Conservation (phyloP, 1,139 yeast genomes). For the Arxiozyma slooffiae region DNA sequence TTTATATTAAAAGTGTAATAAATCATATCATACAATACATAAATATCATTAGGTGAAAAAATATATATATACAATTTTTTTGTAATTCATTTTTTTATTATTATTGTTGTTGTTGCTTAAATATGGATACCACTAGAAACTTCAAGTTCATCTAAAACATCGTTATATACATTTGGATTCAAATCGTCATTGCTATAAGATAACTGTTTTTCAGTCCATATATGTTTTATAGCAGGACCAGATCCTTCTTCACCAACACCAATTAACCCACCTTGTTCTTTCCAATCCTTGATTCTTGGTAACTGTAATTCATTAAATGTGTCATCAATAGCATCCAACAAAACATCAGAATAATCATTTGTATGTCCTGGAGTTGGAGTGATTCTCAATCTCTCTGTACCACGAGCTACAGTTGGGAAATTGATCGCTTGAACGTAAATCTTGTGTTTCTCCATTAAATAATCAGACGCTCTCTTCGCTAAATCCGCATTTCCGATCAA, state of each 20-base stretch:
- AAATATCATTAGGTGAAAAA: not conserved
- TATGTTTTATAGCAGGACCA: constrained; percentile 38
- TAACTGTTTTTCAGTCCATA: constrained; percentile 85
- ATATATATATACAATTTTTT: not conserved
- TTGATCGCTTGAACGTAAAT: constrained; percentile 97
- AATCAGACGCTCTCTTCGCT: constrained; percentile 85
- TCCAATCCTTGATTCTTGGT: constrained; percentile 74
- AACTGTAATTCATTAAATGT: constrained; percentile 69
- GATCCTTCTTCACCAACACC: constrained; percentile 63
- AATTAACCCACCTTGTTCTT: constrained; percentile 68
- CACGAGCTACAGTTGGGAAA: constrained; percentile 95
- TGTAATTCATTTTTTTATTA: no score
- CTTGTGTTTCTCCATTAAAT: constrained; percentile 69
- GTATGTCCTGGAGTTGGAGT: constrained; percentile 98
- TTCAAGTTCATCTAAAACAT: constrained; percentile 49
- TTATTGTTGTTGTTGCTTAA: not conserved
- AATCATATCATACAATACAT: not conserved
- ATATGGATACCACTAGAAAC: constrained; percentile 54
- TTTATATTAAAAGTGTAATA: not conserved
- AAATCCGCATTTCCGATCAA: constrained; percentile 88
- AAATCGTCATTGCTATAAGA: constrained; percentile 49
- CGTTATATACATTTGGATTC: constrained; percentile 55
- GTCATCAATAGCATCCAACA: constrained; percentile 68
- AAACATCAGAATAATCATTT: constrained; percentile 60
- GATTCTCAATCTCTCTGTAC: constrained; percentile 89